Evolutionary conservation across 176 grass and related monocot genomes (phyloP), one percentile per base, ranked within the genome.

Genomic region (Urochloa ruziziensis): DNA sequence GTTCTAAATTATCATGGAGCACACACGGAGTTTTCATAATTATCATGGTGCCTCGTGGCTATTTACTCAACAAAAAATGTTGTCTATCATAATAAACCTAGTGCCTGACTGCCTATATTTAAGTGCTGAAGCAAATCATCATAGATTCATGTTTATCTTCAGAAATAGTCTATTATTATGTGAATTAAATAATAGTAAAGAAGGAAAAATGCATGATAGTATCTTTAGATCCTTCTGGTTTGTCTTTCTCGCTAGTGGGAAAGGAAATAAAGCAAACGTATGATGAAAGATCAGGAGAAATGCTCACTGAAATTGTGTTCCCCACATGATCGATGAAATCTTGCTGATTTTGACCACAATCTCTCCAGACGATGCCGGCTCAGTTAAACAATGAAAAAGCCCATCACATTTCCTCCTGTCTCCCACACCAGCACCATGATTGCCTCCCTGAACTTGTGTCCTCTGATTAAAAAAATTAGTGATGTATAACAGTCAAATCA

Each of bases 201-300:
- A 76, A 79, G 58, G 18, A 28, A 49, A 43, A 68, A 59, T 73
- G 2, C 43, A 69, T 28, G 74, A 62, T 62, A 40, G n/a, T 52
- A 42, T 24, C 40, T 71, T 69, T 72, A 62, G 75, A 86, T 79
- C 40, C 75, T 78, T 66, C 46, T 58, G 23, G 53, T 48, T 62
- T 79, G 75, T 79, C 83, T 79, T 79, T 79, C 17, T 67, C 49
- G 16, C 54, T 39, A 79, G 75, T 52, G 75, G 39, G 65, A 52
- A 79, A 86, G 83, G 44, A 51, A 86, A 74, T n/a, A 79, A 85
- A 70, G 53, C 30, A 23, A 61, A 70, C 51, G 61, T 71, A 71
- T 71, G 53, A 86, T 79, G 83, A 71, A 79, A 78, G 66, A 61
- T 86, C 75, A 86, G 66, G 83, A 71, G 54, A 79, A 62, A 86